Percentiles rank a stretch among this genome's conserved stretches.
phyloP scores from a whole-genome alignment of 169 alveolate genomes.

The Cryptosporidium andersoni region DNA sequence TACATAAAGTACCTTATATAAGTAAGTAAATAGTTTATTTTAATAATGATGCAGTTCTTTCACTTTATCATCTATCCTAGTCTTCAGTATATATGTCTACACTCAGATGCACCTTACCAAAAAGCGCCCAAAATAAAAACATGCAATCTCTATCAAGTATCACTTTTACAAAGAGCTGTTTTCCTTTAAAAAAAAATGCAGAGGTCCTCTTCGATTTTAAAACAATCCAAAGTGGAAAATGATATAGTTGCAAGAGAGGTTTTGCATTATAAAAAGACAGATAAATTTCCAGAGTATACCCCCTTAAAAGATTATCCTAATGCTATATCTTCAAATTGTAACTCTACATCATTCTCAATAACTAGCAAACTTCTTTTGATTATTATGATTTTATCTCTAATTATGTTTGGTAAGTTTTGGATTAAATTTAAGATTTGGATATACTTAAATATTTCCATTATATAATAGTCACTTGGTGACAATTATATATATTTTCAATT shows the following conservation, averaged over 20 bases:
- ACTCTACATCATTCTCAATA: neutral
- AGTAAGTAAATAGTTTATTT: too few relatives aligned
- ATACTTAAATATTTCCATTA: too few relatives aligned
- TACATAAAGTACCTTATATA: too few relatives aligned
- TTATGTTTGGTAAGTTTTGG: constrained; percentile 48
- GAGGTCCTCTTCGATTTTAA: constrained; percentile 62
- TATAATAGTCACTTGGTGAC: too few relatives aligned
- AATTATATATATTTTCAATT: neutral
- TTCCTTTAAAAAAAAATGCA: constrained; percentile 11
- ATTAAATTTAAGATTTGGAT: too few relatives aligned
- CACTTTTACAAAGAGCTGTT: neutral
- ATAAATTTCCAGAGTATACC: constrained; percentile 34
- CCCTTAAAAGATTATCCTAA: constrained; percentile 1
- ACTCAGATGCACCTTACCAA: constrained; percentile 3
- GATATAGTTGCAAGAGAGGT: constrained; percentile 14
- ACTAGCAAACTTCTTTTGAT: constrained; percentile 19
- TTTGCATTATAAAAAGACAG: constrained; percentile 29
- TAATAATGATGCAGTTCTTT: too few relatives aligned
- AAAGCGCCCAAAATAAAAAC: neutral
- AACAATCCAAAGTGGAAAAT: constrained; percentile 11
- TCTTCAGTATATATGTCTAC: neutral
- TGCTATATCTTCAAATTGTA: neutral
- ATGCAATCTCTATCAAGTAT: neutral
- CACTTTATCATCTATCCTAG: too few relatives aligned
- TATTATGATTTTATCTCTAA: constrained; percentile 39